A percentile compares a stretch with the other conserved stretches of the same genome.
These are phyloP conservation scores for Cenchrus fungigraminus DNA, from an alignment of 176 grass and related monocot genomes.

Conservation along the genomic window DNA sequence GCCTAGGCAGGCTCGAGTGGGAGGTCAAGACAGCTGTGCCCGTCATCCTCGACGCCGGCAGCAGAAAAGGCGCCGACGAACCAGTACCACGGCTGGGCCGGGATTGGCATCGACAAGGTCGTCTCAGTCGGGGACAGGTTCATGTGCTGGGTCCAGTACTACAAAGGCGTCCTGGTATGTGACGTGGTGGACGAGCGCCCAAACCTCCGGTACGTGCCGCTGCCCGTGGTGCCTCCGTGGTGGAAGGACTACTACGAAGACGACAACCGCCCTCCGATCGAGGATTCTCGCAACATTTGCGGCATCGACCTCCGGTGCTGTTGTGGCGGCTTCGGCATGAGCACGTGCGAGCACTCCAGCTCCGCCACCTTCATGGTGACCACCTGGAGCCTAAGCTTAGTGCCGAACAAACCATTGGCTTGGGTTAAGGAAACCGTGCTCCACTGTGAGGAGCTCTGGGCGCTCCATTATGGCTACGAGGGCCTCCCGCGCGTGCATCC, in stretches of 20 bases:
- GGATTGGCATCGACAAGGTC: no score
- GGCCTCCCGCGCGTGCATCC: not conserved
- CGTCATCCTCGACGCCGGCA: not conserved
- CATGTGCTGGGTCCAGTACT: constrained; percentile 3
- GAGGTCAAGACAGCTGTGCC: not conserved
- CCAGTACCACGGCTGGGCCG: no score
- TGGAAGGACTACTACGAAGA: no score
- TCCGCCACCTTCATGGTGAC: not conserved
- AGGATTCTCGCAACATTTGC: not conserved
- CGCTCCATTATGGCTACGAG: not conserved
- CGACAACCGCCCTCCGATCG: no score
- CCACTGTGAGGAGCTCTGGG: not conserved
- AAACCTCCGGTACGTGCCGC: not conserved
- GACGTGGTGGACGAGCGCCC: not conserved
- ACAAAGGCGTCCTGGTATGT: not conserved
- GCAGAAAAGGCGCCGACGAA: no score
- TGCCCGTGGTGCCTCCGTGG: not conserved
- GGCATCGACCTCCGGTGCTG: not conserved
- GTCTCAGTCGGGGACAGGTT: not conserved
- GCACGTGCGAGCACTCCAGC: not conserved
- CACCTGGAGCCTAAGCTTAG: not conserved
- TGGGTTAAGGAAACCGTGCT: not conserved
- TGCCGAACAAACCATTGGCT: not conserved
- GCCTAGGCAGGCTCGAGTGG: not conserved
- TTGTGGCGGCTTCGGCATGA: not conserved